phyloP scores from a whole-genome alignment of 2,329 filamentous ascomycete species.

The Sporothrix curviconia region DNA sequence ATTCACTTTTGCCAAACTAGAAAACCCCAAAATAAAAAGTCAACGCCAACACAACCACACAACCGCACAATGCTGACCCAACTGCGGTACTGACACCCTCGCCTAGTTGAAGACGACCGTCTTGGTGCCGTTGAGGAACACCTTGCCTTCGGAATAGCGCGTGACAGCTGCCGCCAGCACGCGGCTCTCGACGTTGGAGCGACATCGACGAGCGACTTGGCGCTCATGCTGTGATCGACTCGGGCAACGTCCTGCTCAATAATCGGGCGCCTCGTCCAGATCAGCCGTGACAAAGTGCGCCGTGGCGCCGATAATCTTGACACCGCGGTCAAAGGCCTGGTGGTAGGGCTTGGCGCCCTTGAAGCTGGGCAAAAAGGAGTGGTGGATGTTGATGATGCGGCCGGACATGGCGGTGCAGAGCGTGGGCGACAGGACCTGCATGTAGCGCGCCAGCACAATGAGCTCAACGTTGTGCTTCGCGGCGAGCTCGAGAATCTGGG shows the following conservation, averaged over 20 bases:
- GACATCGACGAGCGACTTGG: slow-evolving; percentile 70
- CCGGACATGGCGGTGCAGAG: slow-evolving; percentile 75
- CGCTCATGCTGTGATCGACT: slow-evolving; percentile 69
- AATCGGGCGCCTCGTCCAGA: slow-evolving; percentile 78
- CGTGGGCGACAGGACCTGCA: slow-evolving; percentile 73
- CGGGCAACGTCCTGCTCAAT: slow-evolving; percentile 77
- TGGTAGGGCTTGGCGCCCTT: slow-evolving; percentile 86
- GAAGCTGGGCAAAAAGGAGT: slow-evolving; percentile 79
- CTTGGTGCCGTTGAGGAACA: slow-evolving; percentile 73
- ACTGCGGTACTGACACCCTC: no score
- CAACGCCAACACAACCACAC: no score
- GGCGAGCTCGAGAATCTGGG: slow-evolving; percentile 63
- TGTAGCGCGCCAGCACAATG: slow-evolving; percentile 76
- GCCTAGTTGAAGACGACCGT: slow-evolving; percentile 63
- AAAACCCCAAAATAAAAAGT: no score
- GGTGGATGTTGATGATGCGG: slow-evolving; percentile 88
- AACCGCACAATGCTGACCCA: no score
- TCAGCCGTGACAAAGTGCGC: slow-evolving; percentile 83
- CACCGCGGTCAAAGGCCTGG: slow-evolving; percentile 77
- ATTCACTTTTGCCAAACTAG: not conserved
- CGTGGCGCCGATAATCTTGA: slow-evolving; percentile 83
- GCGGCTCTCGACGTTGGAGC: slow-evolving; percentile 78
- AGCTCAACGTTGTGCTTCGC: slow-evolving; percentile 65
- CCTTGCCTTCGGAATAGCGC: slow-evolving; percentile 71
- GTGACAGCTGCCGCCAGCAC: slow-evolving; percentile 75